phyloP scores from a whole-genome alignment of 805 yeast species.

The Ogataea philodendri region DNA sequence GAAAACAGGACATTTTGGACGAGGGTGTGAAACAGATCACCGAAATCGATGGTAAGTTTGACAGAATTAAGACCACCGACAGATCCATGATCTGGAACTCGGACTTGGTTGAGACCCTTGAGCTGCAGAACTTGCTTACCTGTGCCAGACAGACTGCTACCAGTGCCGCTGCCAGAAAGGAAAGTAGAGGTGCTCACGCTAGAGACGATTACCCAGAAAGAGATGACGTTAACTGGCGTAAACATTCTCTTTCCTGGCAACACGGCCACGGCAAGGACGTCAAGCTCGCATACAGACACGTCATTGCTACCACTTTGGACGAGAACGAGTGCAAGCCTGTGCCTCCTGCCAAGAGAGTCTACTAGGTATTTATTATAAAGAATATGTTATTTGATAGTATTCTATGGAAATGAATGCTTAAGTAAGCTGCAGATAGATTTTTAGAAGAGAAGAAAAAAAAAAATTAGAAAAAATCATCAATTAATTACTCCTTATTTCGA shows the following conservation, averaged over 20 bases:
- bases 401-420: slow-evolving; percentile 1
- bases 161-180: slow-evolving; percentile 92
- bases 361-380: slow-evolving; percentile 42
- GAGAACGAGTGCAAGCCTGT: slow-evolving; percentile 91
- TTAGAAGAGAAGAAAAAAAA: slow-evolving; percentile 2
- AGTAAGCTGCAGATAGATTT: neutral
- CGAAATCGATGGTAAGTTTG: slow-evolving; percentile 70
- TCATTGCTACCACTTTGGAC: slow-evolving; percentile 80
- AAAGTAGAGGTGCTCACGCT: slow-evolving; percentile 99
- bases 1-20: slow-evolving; percentile 88
- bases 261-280: slow-evolving; percentile 65
- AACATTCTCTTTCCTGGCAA: slow-evolving; percentile 96
- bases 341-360: slow-evolving; percentile 96
- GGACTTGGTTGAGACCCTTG: slow-evolving; percentile 93
- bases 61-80: slow-evolving; percentile 82
- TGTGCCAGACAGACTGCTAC: slow-evolving; percentile 96
- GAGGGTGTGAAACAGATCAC: slow-evolving; percentile 82
- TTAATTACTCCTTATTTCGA: no score
- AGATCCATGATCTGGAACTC: slow-evolving; percentile 99
- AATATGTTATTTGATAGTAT: slow-evolving; percentile 1
- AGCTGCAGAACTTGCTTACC: slow-evolving; percentile 92
- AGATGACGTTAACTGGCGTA: slow-evolving; percentile 97
- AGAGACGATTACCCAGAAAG: slow-evolving; percentile 96
- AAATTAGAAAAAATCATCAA: no score
- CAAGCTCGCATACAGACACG: slow-evolving; percentile 79